Percentiles rank a stretch among this genome's conserved stretches.
Conservation (phyloP, 441 rosid genomes). For the Breynia disticha region DNA sequence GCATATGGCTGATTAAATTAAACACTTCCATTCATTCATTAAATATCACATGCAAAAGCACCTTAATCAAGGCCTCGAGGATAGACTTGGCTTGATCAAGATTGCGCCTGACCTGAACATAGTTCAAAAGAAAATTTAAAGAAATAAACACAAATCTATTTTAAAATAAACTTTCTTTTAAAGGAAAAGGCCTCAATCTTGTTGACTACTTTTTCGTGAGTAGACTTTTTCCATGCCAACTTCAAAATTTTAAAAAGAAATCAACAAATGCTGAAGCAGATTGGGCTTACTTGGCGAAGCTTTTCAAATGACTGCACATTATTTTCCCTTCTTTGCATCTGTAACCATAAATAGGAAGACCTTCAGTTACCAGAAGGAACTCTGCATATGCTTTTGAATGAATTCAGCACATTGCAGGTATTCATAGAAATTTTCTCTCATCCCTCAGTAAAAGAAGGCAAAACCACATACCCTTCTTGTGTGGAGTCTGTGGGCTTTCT, state of each 20-base stretch:
- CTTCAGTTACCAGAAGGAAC: constrained; percentile 5
- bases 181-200: background rate
- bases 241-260: background rate
- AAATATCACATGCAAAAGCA: constrained; percentile 21
- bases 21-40: background rate
- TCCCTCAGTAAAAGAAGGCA: background rate
- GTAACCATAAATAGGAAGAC: constrained; percentile 7
- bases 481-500: constrained; percentile 92
- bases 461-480: constrained; percentile 63
- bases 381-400: background rate
- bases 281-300: constrained; percentile 75
- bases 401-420: background rate
- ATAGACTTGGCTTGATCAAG: constrained; percentile 90
- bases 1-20: background rate
- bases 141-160: too few species aligned
- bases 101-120: constrained; percentile 84
- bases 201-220: background rate
- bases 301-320: constrained; percentile 96
- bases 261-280: constrained; percentile 6
- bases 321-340: constrained; percentile 99
- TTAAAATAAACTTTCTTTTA: too few species aligned
- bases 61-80: constrained; percentile 86
- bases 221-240: background rate
- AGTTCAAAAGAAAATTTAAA: constrained; percentile 10
- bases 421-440: too few species aligned